Conservation (phyloP, 495 filamentous ascomycete genomes). For the Penicillium cataractarum region DNA sequence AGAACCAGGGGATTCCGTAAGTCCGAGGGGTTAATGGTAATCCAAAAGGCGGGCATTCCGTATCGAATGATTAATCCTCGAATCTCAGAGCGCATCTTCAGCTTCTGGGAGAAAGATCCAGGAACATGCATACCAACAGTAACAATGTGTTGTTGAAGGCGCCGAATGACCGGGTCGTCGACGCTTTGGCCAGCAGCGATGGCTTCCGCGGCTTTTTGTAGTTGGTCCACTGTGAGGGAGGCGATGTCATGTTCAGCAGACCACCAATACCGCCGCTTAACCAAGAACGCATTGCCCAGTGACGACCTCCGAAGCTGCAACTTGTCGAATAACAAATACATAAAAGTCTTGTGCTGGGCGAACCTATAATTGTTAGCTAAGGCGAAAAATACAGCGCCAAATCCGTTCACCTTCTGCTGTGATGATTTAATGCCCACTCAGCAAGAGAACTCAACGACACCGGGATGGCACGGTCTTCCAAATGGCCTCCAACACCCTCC, state of each 20-base stretch:
- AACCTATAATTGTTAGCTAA: neutral
- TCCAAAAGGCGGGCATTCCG: neutral
- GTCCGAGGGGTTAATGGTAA: neutral
- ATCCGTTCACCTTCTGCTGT: neutral
- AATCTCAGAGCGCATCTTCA: neutral
- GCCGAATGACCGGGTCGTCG: neutral
- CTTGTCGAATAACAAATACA: neutral
- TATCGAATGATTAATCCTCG: neutral
- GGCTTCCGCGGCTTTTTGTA: neutral
- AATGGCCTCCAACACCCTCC: neutral
- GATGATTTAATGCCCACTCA: neutral
- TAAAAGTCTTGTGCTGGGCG: neutral
- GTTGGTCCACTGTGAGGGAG: neutral
- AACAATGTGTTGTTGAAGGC: neutral
- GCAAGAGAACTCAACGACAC: neutral
- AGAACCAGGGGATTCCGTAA: neutral
- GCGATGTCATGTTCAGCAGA: neutral
- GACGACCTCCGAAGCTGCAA: neutral
- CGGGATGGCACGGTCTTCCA: neutral
- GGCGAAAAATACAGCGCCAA: too few species aligned
- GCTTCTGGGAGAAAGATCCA: neutral
- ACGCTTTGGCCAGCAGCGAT: neutral
- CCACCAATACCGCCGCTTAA: neutral
- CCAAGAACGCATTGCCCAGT: neutral
- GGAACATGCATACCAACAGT: neutral